Evolutionary conservation across 2,329 filamentous ascomycete species (phyloP).

Genomic region (Leptographium wingfieldii): DNA sequence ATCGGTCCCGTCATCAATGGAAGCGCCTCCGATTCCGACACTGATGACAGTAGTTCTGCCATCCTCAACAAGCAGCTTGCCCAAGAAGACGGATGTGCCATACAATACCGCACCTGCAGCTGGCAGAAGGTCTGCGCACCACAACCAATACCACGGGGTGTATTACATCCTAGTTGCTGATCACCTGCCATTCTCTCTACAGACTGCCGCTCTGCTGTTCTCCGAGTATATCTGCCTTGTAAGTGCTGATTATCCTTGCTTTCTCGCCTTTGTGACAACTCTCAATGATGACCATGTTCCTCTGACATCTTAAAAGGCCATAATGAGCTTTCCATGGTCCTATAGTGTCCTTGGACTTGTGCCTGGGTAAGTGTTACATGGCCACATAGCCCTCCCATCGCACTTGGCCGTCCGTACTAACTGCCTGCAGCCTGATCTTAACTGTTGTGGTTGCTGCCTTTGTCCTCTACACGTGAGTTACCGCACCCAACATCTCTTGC

Average conservation of each 20-base stretch:
- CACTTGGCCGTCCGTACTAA: slow-evolving; percentile 10
- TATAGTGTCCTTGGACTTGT: slow-evolving; percentile 81
- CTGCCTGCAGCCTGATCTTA: slow-evolving; percentile 47
- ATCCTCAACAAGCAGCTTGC: slow-evolving; percentile 57
- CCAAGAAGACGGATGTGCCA: slow-evolving; percentile 62
- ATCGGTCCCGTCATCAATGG: slow-evolving; percentile 33
- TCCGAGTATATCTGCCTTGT: slow-evolving; percentile 86
- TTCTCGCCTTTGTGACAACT: neutral
- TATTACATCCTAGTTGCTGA: neutral
- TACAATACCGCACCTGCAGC: slow-evolving; percentile 85
- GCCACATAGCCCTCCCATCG: neutral
- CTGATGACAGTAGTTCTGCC: slow-evolving; percentile 32
- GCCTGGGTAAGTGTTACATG: slow-evolving; percentile 39
- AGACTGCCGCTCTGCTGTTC: slow-evolving; percentile 81
- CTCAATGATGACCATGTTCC: neutral
- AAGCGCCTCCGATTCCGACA: slow-evolving; percentile 24
- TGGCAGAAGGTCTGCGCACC: slow-evolving; percentile 62
- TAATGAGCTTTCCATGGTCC: slow-evolving; percentile 94
- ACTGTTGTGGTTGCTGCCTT: slow-evolving; percentile 65
- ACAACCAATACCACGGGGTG: slow-evolving; percentile 4
- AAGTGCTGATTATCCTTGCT: slow-evolving; percentile 7
- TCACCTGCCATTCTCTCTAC: neutral
- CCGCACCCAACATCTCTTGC: too few relatives aligned
- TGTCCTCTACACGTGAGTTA: slow-evolving; percentile 70
- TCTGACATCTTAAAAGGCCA: slow-evolving; percentile 33